Evolutionary conservation across 176 grass and related monocot genomes (phyloP), one percentile per base, ranked within the genome.

Genomic region (Musa troglodytarum): DNA sequence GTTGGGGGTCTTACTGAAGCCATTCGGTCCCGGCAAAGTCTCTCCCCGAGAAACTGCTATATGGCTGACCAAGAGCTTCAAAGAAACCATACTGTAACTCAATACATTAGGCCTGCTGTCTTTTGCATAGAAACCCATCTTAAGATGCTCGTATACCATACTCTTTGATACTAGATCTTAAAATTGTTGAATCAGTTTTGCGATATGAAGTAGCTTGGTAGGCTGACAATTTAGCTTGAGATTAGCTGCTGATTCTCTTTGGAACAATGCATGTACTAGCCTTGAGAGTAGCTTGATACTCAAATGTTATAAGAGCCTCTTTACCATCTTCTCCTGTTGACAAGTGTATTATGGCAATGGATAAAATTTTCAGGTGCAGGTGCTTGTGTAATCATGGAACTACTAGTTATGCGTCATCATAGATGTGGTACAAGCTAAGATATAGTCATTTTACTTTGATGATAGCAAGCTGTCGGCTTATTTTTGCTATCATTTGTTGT

Each of bases 41-140:
- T 97, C 94, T 0, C 94, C 94, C 3, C 75, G 94, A 76, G 94
- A 97, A 51, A 97, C 94, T 0, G 94, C 94, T 53, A 97, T 97
- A 85, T 97, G 94, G 94, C 84, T 97, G 67, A 82, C 90, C 1
- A 97, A 93, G 85, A 97, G 94, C 77, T 90, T 97, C 87, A 97
- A 91, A 76, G 90, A 91, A 83, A 92, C 92, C 0, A 52, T 80
- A 1, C 78, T 82, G 11, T 91, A 86, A 57, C 10, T 13, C 22
- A 24, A 54, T 53, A 10, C 6, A 43, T 43, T 43, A 43, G 34
- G 34, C 34, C 34, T 43, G 4, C 3, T 43, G 34, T 43, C 34
- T 43, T 43, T 43, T 43, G 34, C 34, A 43, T 43, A 43, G 34
- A 43, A 43, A 43, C 34, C 34, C 34, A 6, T 43, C 3, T 43